Evolutionary conservation across 345 rosid genomes (phyloP), one percentile per base, ranked within the genome.

Genomic region (Populus deltoides): DNA sequence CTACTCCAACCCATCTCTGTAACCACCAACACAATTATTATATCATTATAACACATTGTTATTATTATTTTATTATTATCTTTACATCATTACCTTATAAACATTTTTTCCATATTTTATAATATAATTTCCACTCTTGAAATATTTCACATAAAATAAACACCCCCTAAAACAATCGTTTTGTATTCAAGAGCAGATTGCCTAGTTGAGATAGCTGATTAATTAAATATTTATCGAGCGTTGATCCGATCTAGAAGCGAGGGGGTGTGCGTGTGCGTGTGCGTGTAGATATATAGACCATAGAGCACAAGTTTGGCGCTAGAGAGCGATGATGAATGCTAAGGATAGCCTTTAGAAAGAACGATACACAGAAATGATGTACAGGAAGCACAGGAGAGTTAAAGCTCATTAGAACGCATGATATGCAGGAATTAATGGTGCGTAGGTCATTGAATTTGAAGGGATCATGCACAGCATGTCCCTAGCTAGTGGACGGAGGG

Each of bases 401-500:
- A 65, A 55, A 76, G 65, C 31, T 71, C 47, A 68, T 74, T 69
- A 70, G 78, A 76, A 69, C 81, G 79, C 83, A 80, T 77, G 76
- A 77, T 78, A 65, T 11, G 57, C 22, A 51, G 57, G 66, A 76
- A 73, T 65, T 61, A 76, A 76, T 72, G 69, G 68, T 53, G 59
- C 69, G n/a, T 68, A 57, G 67, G 53, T 71, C 83, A 70, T 49
- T 53, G 39, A 29, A 31, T 39, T 71, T 77, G 9, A 22, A 53
- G 70, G 77, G 68, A 57, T 63, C 79, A 69, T 49, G 22, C 63
- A 78, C 62, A 53, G 55, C 79, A 81, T 53, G 73, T 51, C 57
- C 1, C 59, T 62, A 25, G 31, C 29, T 43, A 83, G 85, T 87
- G 89, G 75, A 72, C 78, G 89, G 88, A 80, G 90, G 90, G 88